Base-by-base conservation (phyloP, 805 yeast genomes). In the Kregervanrija pseudodelftensis region DNA sequence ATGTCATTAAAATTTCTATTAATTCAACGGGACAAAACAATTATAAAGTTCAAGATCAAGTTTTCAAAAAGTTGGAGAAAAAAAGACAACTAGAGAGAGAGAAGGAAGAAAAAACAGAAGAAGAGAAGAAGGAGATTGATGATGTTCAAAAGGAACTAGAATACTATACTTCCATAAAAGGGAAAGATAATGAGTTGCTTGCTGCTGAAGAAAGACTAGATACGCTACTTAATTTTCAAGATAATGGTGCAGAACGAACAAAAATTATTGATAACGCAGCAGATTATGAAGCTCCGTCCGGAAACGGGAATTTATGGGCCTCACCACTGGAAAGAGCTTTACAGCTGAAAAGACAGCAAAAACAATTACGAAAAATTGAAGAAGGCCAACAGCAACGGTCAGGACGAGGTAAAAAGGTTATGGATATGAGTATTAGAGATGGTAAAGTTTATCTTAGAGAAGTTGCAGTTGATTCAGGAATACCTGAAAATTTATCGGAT, bases 211-310 rank as follows among this genome's bases (percentile, higher is more conserved):
- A 77, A 38, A 69, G 90, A 41, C 66, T 93, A 40, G 85, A 86
- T 31, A 82, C 78, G 31, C 66, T 93, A 40, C 67, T 93, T 37
- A 75, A 79, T 49, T 93, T 81, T 61, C 99, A 93, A 61, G 86
- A 77, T 2, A 80, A 90, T 13, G 85, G 95, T 7, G 86, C 90
- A 1, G 95, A 88, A 60, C 73, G 99, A 60, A 93, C 99, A 0
- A 79, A 78, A 53, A 88, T 93, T 50, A 90, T 95, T 35, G 99
- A 93, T 60, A 82, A 87, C 58, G 96, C 95, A 0, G 79, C 95
- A 5, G 99, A 93, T 60, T 87, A 77, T 59, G 95, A 86, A 41
- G 63, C 82, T 44, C 68, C 74, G 12, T 65, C 72, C 33, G 65
- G 74, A 1, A 38, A 51, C 5, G 72, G 70, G 31, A 82, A 77